These are phyloP conservation scores for Rhizopogon hawkerae DNA, from an alignment of 1,284 basidiomycete species.

Conservation along the genomic window DNA sequence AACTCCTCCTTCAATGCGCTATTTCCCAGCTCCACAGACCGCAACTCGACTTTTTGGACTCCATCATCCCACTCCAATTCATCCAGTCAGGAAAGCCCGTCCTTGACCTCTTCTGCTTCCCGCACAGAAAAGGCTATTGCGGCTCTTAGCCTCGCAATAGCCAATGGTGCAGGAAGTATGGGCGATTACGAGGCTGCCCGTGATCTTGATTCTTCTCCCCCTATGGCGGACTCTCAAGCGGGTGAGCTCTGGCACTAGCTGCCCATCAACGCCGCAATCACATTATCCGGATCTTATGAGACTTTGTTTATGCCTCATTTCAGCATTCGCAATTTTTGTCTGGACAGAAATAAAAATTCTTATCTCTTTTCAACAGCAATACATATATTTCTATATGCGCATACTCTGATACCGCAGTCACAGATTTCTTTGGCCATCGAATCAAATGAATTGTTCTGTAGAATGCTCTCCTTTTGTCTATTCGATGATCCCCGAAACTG, in stretches of 20 bases:
- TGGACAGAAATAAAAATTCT: conserved; percentile 12
- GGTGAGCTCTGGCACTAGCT: conserved; percentile 59
- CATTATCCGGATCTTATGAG: conserved; percentile 5
- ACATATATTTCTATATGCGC: not conserved
- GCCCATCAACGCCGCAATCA: conserved; percentile 2
- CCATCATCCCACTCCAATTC: conserved; percentile 15
- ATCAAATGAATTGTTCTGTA: conserved; percentile 15
- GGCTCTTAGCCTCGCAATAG: conserved; percentile 53
- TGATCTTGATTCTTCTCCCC: conserved; percentile 30
- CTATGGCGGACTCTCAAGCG: conserved; percentile 36
- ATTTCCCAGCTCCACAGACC: conserved; percentile 16
- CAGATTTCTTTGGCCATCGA: conserved; percentile 6
- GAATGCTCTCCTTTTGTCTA: conserved; percentile 12
- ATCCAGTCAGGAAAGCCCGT: conserved; percentile 5
- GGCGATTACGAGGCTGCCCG: conserved; percentile 53
- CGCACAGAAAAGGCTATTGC: conserved; percentile 54
- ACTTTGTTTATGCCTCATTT: conserved; percentile 25
- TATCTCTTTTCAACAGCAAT: not conserved
- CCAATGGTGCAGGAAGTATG: conserved; percentile 60
- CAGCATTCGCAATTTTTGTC: not conserved
- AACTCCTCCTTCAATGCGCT: conserved; percentile 29
- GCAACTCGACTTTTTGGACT: not conserved
- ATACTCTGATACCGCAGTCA: conserved; percentile 17
- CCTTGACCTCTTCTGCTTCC: conserved; percentile 24
- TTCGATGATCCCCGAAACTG: conserved; percentile 8